Base-by-base conservation (phyloP, 768 basidiomycete genomes). In the Termitomyces sp. region DNA sequence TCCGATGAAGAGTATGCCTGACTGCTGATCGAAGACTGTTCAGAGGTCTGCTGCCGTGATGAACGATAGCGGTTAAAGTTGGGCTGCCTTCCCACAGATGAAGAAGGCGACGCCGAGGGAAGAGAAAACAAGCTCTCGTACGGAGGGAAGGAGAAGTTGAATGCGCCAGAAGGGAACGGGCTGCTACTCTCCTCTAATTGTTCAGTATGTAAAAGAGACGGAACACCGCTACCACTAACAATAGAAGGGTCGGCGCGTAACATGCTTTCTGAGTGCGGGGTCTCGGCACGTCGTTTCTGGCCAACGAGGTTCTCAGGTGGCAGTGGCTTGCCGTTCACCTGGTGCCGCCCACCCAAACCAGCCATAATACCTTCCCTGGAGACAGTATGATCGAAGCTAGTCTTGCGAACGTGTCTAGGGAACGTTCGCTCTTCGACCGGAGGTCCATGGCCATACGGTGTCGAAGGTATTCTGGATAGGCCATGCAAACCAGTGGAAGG, bases 311-410 rank as follows among this genome's bases (percentile, higher is more conserved):
- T 84, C 66, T 88, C 88, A 59, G 86, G 82, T 46, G 84, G 79
- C 64, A 86, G 72, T 42, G 91, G 86, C 70, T 87, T 88, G 39
- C 90, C 89, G 70, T 92, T 90, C 64, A 91, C 87, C 72, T 92
- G 90, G 75, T 93, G 91, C 53, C 91, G 81, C 59, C 89, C 88
- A 66, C 81, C 82, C 53, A 85, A 74, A 45, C 83, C 84, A 35
- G 78, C 69, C 61, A 86, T 76, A 58, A 88, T 81, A 40, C 81
- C 84, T 63, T 89, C 86, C 65, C 83, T 84, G 40, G 84, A 82
- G 44, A 96, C 88, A 4, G 94, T 95, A 74, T 95, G 94, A 73
- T 97, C 94, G 72, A 95, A 96, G 74, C 92, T 94, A 50, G 94
- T 93, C 80, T 97, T 97, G 63, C 94, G 85, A 61, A 94, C 92